Base-by-base conservation (phyloP, 2,329 filamentous ascomycete species). In the Aspergillus uvarum region DNA sequence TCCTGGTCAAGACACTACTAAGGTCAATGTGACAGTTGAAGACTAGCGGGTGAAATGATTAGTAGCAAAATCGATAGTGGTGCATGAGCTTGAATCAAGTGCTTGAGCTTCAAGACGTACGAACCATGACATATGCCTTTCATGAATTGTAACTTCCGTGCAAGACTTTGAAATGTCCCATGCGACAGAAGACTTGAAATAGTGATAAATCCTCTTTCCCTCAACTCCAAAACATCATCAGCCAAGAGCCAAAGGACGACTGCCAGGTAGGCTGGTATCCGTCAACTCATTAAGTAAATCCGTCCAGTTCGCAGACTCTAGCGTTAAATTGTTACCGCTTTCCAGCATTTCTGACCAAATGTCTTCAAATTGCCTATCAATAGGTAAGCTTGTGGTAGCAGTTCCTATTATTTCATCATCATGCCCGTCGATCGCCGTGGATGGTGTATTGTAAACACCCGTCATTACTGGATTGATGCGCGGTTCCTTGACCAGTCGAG, bases 261-360 rank as follows among this genome's bases (percentile, higher is more conserved):
- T 59, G 38, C 54, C 58, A 16, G 67, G 63, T 3, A 68, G 19
- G 22, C 63, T 62, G 1, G 63, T 63, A 50, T 70, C 67, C 2
- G 64, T 69, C 35, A 74, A 61, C 19, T 74, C 70, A 3, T 67
- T 68, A 31, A 74, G 62, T 35, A 75, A 50, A 8, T 67, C 67
- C 16, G 66, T 71, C 73, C 72, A 75, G 32, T 73, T 72, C 1
- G 71, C 65, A 3, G 64, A 65, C 8, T 60, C 66, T 22, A 70
- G 50, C 2, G 58, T 61, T 19, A 70, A 31, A 44, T 68, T 62
- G 8, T 62, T 66, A 5, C 70, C 64, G n/a, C 58, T 66, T 2
- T 75, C 67, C 21, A 75, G 58, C 58, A 74, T 65, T 26, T 74
- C 70, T 3, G 65, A 60, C 72, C 72, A 75, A 24, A 73, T 60